Conservation (phyloP, 2,329 filamentous ascomycete genomes). For the Daldinia eschscholtzii region DNA sequence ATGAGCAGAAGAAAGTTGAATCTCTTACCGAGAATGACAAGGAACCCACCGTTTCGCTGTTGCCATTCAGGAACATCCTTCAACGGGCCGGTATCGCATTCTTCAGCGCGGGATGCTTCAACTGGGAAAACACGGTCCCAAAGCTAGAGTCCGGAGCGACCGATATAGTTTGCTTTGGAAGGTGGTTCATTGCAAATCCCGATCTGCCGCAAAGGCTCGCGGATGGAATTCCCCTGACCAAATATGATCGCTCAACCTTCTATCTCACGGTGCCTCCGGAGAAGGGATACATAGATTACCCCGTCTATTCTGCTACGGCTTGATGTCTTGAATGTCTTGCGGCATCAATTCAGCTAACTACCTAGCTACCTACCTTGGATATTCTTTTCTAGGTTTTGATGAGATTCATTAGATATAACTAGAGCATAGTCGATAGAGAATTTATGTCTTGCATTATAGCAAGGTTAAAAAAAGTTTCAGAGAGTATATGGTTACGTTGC, state of each 20-base stretch:
- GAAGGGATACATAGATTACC: constrained; percentile 56
- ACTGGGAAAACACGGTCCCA: constrained; percentile 38
- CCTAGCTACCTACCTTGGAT: background rate
- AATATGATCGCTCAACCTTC: constrained; percentile 48
- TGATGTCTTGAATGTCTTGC: background rate
- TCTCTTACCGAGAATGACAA: constrained; percentile 53
- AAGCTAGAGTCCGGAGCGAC: constrained; percentile 49
- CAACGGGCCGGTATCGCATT: constrained; percentile 56
- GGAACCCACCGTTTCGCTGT: constrained; percentile 50
- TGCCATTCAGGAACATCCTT: constrained; percentile 57
- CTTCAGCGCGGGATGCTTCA: constrained; percentile 43
- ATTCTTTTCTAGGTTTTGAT: background rate
- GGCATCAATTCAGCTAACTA: background rate
- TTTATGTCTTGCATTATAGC: background rate
- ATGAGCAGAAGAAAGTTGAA: constrained; percentile 59
- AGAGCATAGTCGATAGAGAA: background rate
- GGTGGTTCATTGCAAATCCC: constrained; percentile 48
- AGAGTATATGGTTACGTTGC: background rate
- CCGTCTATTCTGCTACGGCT: constrained; percentile 44
- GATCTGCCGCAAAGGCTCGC: constrained; percentile 44
- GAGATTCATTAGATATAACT: background rate
- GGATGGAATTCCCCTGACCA: constrained; percentile 43
- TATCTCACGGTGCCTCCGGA: constrained; percentile 46
- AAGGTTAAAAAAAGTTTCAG: background rate
- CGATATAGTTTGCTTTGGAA: constrained; percentile 48